Evolutionary conservation across 1,139 yeast genomes (phyloP).

Genomic region (Geotrichum europaeum): DNA sequence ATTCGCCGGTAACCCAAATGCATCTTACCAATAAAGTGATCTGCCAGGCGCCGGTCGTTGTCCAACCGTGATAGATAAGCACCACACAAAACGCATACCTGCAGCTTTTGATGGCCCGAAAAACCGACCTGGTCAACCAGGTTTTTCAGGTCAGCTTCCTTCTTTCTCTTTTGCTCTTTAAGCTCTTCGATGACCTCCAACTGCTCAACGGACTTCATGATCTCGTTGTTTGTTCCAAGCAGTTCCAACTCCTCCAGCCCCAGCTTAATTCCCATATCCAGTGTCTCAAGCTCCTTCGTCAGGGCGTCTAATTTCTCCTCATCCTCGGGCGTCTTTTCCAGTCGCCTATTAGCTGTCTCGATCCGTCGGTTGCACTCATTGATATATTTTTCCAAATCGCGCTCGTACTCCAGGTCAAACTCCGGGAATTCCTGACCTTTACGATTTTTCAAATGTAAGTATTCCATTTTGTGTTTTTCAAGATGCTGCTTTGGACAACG

Average conservation of each 20-base stretch:
- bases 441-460: conserved; percentile 50
- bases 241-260: conserved; percentile 64
- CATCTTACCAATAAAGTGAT: conserved; percentile 83
- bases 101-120: conserved; percentile 82
- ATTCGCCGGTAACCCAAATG: conserved; percentile 77
- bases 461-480: conserved; percentile 70
- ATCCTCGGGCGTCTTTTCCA: conserved; percentile 78
- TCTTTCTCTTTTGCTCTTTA: conserved; percentile 37
- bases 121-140: conserved; percentile 75
- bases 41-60: conserved; percentile 83
- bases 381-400: conserved; percentile 49
- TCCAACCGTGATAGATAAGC: conserved; percentile 84
- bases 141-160: conserved; percentile 48
- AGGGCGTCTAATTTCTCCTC: conserved; percentile 55
- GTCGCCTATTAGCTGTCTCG: conserved; percentile 54
- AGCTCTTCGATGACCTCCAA: conserved; percentile 36
- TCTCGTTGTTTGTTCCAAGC: conserved; percentile 47
- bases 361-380: conserved; percentile 65
- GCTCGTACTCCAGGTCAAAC: conserved; percentile 61
- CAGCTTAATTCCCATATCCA: conserved; percentile 63
- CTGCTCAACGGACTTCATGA: conserved; percentile 48
- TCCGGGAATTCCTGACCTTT: conserved; percentile 57
- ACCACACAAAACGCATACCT: conserved; percentile 88
- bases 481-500: conserved; percentile 71
- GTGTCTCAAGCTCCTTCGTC: conserved; percentile 57